A percentile compares a stretch with the other conserved stretches of the same genome.
These are phyloP conservation scores for Phaffomyces thermotolerans DNA, from an alignment of 805 yeast genomes.

Conservation along the genomic window DNA sequence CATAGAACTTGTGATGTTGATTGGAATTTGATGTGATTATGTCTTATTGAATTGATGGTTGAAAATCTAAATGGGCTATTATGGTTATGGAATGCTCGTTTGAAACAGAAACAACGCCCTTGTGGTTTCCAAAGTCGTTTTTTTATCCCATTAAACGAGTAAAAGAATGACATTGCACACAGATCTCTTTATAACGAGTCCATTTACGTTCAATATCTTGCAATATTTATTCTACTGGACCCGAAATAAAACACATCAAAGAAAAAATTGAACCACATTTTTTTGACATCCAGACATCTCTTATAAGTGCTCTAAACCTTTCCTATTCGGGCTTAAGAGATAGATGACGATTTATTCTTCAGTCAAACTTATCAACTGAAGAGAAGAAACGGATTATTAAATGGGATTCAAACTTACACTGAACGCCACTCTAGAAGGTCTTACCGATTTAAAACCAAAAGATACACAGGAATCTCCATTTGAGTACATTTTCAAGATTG, in stretches of 20 bases:
- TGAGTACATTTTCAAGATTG: constrained; percentile 66
- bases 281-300: background rate
- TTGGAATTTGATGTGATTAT: background rate
- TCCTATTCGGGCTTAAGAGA: background rate
- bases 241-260: no score
- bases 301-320: background rate
- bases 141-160: background rate
- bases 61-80: constrained; percentile 2
- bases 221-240: no score
- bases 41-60: background rate
- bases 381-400: no score
- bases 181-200: background rate
- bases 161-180: constrained; percentile 1
- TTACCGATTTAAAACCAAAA: constrained; percentile 41
- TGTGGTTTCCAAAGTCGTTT: background rate
- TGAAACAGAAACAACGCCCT: background rate
- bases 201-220: no score
- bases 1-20: constrained; percentile 20
- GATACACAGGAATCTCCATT: constrained; percentile 59
- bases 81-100: background rate
- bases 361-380: no score
- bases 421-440: constrained; percentile 30
- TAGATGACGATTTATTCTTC: no score
- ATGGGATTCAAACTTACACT: constrained; percentile 24
- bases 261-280: background rate